Base-by-base conservation (phyloP, 1,284 basidiomycete genomes). In the Ustilago crameri region DNA sequence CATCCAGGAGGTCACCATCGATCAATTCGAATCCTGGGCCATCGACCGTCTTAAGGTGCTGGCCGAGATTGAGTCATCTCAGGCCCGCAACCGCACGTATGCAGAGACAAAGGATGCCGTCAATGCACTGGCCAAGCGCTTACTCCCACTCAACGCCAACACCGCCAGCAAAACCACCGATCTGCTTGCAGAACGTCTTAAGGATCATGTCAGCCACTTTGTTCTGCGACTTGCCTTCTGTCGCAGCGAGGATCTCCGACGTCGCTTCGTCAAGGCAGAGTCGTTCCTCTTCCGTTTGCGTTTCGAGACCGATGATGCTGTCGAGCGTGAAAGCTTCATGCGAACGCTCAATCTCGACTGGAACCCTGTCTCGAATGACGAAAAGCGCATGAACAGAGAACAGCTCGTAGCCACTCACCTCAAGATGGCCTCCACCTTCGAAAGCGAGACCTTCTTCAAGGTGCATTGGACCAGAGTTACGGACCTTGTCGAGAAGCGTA, bases 161-260 rank as follows among this genome's bases (percentile, higher is more conserved):
- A 87, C 88, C 10, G 85, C 26, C 85, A 88, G 57, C 68, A 73
- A 74, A 38, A 64, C 60, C 7, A 48, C 58, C 42, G 89, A 92
- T 37, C 84, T 84, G 9, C 76, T 82, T 22, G 48, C 58, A n/a
- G 89, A 98, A 83, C 87, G 96, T 65, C 87, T 87, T 81, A 90
- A 88, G 74, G 96, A 99, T 83, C 91, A 95, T 80, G 87, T 97
- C 30, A 90, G 93, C 18, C 96, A 99, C 85, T 98, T 94, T 85
- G 93, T 98, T 3, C 87, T 98, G 62, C 87, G 96, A 43, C 87
- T 99, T 38, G 95, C 96, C 2, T 98, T 99, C 84, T 96, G 94
- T 84, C 89, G 93, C 58, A 93, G 93, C 45, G 95, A 97, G 75
- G 96, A 99, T 63, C 86, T 99, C 35, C 87, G 95, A 51, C 86